Evolutionary conservation across 2,329 filamentous ascomycete species (phyloP), one percentile per base, ranked within the genome.

Genomic region (Arthrinium puccinioides): DNA sequence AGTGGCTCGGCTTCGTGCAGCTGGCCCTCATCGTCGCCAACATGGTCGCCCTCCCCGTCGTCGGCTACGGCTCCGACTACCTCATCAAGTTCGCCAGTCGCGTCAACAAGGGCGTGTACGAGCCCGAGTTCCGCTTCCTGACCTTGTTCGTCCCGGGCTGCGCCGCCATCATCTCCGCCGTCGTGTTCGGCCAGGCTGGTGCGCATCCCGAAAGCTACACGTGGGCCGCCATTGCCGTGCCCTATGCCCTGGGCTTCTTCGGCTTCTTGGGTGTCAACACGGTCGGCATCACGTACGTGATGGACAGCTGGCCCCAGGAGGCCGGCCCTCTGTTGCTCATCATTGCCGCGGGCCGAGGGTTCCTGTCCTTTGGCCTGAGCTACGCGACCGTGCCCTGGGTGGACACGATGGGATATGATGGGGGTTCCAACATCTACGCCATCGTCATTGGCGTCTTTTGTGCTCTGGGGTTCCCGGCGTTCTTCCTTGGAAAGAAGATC

Each of bases 131-230:
- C 29, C 39, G 40, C 13, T 37, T 42, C 14, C 26, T 40, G 10
- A 26, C 32, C n/a, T 26, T 35, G 19, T 25, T 23, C 9, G 19
- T 42, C 24, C 40, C 42, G 3, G 40, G 33, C 21, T 7, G 34
- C 25, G 28, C 31, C 25, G 30, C 31, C 19, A 33, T 42, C 21
- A 28, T 39, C 19, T 37, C 36, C 9, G 36, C 36, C 21, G 38
- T 44, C 33, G 14, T 44, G 21, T 42, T 34, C 26, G 42, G 39
- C 15, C 32, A 37, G 19, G 39, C 34, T 5, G 35, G 30, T 15
- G 31, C 34, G 16, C 30, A 32, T n/a, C 41, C 35, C 11, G 11
- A 28, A 16, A 36, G 79, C 79, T 50, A 43, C 37, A 27, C 40
- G 9, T 51, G 49, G 46, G 41, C 42, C 10, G 27, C 47, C 6